Evolutionary conservation across 2,329 filamentous ascomycete species (phyloP), one percentile per base, ranked within the genome.

Genomic region (Pseudogymnoascus sp.): DNA sequence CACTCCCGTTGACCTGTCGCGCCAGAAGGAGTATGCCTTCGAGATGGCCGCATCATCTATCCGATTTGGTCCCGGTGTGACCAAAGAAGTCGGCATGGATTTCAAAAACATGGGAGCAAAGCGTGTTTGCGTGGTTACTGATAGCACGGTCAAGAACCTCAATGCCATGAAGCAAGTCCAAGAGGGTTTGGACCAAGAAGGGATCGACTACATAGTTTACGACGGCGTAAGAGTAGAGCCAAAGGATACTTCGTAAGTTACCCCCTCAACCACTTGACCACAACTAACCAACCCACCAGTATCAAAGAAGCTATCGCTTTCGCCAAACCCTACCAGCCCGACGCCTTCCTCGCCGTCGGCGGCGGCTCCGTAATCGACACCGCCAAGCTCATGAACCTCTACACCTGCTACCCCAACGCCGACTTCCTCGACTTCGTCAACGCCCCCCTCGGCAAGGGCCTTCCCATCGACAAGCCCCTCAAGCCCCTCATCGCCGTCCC

Each of bases 381-480:
- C 0, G 93, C 94, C 60, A 99, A 99, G 76, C 81, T 99, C 61
- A 97, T 99, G 92, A 99, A 99, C 71, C 81, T 99, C 0, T 97
- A 97, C 76, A 89, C 87, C 0, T 87, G 85, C 64, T 97, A 91
- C 71, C 92, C 92, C 0, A 89, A 97, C 6, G 93, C 93, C 34
- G 90, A 94, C 68, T 97, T 99, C 71, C 81, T 97, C 35, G 93
- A 99, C 78, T 99, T 99, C 69, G 94, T 99, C 74, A 97, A 97
- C 70, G 93, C 93, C 0, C 94, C 94, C 0, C 78, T 97, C 0
- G 94, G 94, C 62, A 91, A 89, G 64, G 94, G 94, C 3, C 76
- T 83, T 22, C 90, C 90, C 0, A 88, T 95, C 63, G 84, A 84
- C 30, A 83, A 82, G 62, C 81, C 83, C 43, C 79, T 95, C 12